Base-by-base conservation (phyloP, 2,329 filamentous ascomycete genomes). In the Phialocephala subalpina region DNA sequence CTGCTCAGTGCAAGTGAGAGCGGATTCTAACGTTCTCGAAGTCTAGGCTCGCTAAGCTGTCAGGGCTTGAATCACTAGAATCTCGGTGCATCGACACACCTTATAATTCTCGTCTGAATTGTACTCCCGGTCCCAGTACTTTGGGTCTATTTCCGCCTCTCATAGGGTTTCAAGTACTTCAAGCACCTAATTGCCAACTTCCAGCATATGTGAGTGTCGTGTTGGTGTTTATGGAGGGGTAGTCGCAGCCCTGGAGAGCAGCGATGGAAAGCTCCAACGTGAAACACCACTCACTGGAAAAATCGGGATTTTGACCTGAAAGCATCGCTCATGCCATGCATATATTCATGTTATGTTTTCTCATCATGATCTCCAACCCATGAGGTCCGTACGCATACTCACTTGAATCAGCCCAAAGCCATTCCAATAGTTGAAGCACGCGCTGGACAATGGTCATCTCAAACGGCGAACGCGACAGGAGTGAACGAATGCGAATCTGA, bases 351-450 rank as follows among this genome's bases (percentile, higher is more conserved):
- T 22, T 22, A 25, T 25, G n/a, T 49, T 49, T 22, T 6, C 22
- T 22, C 45, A 49, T 49, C 7, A 14, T 25, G 12, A 22, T 22
- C 20, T 49, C 45, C 12, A 49, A 25, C 12, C 40, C 45, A 49
- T 49, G 22, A 22, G 45, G 45, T 7, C 20, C 45, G 11, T 49
- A 49, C 2, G 45, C 45, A 60, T 60, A 35, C 3, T 27, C 22
- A 20, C 27, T 59, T 11, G 38, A 45, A 12, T 59, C 38, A 11
- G 16, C 38, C 57, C 36, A 59, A 16, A 59, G 36, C 55, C 55
- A 58, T 3, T 59, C 57, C 36, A 59, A 22, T 2, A 59, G 4
- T 4, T 59, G 38, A n/a, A 59, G 38, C 8, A 35, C 38, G 29
- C 38, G 42, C 14, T 16, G n/a, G 18, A 59, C 14, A 29, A 29